Base-by-base conservation (phyloP, 2,329 filamentous ascomycete species). In the Xylaria sp. region DNA sequence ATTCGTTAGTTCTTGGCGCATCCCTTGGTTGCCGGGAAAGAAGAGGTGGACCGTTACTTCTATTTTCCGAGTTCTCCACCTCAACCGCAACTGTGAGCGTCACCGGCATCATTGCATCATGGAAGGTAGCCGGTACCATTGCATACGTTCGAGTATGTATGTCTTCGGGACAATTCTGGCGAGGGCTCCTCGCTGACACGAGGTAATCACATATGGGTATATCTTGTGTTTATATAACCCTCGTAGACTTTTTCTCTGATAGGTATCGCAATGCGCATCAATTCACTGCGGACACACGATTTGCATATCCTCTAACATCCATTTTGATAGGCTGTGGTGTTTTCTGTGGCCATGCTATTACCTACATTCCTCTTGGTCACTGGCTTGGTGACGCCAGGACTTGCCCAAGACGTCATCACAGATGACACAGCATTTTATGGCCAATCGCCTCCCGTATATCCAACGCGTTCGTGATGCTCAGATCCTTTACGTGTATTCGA, bases 401-500 rank as follows among this genome's bases (percentile, higher is more conserved):
- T 61, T 51, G 74, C 70, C 11, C 74, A 77, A 58, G 68, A 69
- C 31, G 66, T 77, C 38, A 77, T 80, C 59, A 77, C 75, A 0
- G 70, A 76, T 57, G 79, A 81, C 61, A 71, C 72, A 1, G 66
- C 65, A 26, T 81, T 81, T 67, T 81, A 81, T 66, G 80, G 79
- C 42, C 74, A 80, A 65, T 81, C 80, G 28, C 79, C 79, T 17
- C 75, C 78, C 2, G 78, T 80, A 1, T 79, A 79, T 58, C 78
- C 78, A 3, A 72, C 77, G 23, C 78, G 79, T 80, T 60, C 69
- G 78, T 67, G 4, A 26, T 53, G 31, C 38, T 15, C 20, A 11
- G n/a, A 13, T 6, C 26, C 26, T n/a, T 2, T 0, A 31, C 15
- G 26, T 20, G 10, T 17, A 59, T 9, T 23, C 53, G 15, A 31